Base-by-base conservation (phyloP, 2,329 filamentous ascomycete species). In the Fusarium pseudograminearum region DNA sequence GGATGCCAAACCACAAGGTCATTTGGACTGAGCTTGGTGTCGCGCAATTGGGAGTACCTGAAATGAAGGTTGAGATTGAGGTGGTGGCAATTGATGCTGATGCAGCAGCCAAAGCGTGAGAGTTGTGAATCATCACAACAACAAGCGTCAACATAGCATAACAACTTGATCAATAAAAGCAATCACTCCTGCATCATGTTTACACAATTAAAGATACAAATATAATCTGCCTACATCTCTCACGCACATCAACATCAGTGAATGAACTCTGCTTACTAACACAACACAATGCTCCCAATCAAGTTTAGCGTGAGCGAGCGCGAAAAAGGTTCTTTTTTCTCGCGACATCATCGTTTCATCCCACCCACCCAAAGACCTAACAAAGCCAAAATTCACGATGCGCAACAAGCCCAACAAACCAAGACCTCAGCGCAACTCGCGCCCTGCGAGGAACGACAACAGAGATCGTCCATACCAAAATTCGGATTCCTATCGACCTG, bases 61-160 rank as follows among this genome's bases (percentile, higher is more conserved):
- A 76, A 15, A 89, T 89, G 86, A 71, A 77, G 31, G 80, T 88
- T 4, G 86, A 89, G 77, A 84, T 89, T 75, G 86, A 89, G 73
- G 85, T 87, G 22, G 74, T 76, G 16, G 84, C 84, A 1, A 63
- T 73, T 46, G 74, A 76, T 20, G 41, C 71, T 1, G 59, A 72
- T 11, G 61, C 46, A 4, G 33, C 40, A 18, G 30, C 28, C 2
- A 62, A 57, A 33, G 44, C 38, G 8, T 56, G 30, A 4, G 20
- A 40, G 36, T 11, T 3, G 12, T 40, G n/a, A 22, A 15, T 40
- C 36, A 40, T 7, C n/a, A 14, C 0, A 22, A 14, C 11, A 12
- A 14, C 10, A 20, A 40, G 36, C 11, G 14, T 40, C n/a, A 40
- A 12, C n/a, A 38, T 7, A 20, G n/a, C n/a, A 20, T 10, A 38